phyloP scores from a whole-genome alignment of 306 rosid genomes.

The Casuarina equisetifolia region DNA sequence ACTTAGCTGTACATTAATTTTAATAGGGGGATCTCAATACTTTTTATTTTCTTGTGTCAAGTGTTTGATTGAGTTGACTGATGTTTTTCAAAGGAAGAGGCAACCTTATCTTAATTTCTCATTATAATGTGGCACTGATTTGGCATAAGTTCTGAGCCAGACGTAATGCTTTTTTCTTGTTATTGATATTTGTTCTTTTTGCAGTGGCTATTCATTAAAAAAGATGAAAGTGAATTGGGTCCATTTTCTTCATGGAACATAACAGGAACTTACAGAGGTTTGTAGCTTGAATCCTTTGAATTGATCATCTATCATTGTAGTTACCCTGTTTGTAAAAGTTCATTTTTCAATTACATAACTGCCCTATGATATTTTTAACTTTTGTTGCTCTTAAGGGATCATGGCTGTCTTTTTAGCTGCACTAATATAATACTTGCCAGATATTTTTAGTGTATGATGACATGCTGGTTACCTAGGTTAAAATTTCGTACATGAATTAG shows the following conservation, averaged over 20 bases:
- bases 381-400: not conserved
- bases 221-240: slow-evolving; percentile 81
- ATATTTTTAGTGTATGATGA: not conserved
- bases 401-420: not conserved
- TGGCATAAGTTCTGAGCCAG: slow-evolving; percentile 23
- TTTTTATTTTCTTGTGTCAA: not conserved
- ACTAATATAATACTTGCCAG: not conserved
- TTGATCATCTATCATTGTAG: not conserved
- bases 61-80: slow-evolving; percentile 6
- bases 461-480: not conserved
- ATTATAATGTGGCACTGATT: slow-evolving; percentile 8
- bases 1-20: not conserved
- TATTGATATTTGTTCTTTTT: slow-evolving; percentile 39
- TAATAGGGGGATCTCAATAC: not conserved
- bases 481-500: not conserved
- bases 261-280: slow-evolving; percentile 97
- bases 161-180: slow-evolving; percentile 28
- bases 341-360: not conserved
- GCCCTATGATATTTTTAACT: not conserved
- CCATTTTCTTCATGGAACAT: slow-evolving; percentile 92
- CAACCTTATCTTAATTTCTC: not conserved
- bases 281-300: slow-evolving; percentile 10
- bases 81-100: not conserved
- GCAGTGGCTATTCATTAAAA: slow-evolving; percentile 88
- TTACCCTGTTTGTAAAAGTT: not conserved